These are phyloP conservation scores for Linnemannia hyalina DNA, from an alignment of 192 early-diverging fungal genomes.

Conservation along the genomic window DNA sequence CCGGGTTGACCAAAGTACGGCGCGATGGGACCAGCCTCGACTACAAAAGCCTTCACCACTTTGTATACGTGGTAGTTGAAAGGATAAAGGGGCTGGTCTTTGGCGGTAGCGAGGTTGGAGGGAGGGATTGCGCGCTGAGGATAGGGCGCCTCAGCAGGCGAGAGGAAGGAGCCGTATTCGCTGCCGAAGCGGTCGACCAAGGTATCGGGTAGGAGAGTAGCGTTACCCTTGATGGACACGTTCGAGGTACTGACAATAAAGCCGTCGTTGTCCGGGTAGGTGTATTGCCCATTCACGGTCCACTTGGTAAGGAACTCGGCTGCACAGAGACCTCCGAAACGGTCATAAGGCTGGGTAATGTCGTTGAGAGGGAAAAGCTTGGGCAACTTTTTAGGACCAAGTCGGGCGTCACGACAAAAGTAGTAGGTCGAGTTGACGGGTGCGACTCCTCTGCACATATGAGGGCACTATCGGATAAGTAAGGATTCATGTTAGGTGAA, in stretches of 20 bases:
- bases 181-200: constrained; percentile 45
- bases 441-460: constrained; percentile 31
- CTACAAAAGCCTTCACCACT: constrained; percentile 17
- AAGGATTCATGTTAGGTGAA: not conserved
- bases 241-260: constrained; percentile 14
- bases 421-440: constrained; percentile 27
- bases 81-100: constrained; percentile 20
- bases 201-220: constrained; percentile 1
- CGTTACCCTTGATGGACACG: constrained; percentile 25
- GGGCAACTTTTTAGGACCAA: constrained; percentile 41
- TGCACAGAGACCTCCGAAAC: constrained; percentile 38
- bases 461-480: constrained; percentile 8
- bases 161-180: constrained; percentile 36
- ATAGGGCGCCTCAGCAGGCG: constrained; percentile 41
- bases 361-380: constrained; percentile 25
- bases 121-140: constrained; percentile 41
- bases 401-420: constrained; percentile 33
- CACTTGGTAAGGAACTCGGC: constrained; percentile 35
- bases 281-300: constrained; percentile 27
- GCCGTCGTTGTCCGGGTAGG: constrained; percentile 17
- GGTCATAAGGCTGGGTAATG: constrained; percentile 38
- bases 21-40: constrained; percentile 38
- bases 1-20: constrained; percentile 43
- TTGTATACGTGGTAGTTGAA: constrained; percentile 44
- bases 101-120: constrained; percentile 33